phyloP scores from a whole-genome alignment of 2,329 filamentous ascomycete genomes.

The Chaetomium strumarium region DNA sequence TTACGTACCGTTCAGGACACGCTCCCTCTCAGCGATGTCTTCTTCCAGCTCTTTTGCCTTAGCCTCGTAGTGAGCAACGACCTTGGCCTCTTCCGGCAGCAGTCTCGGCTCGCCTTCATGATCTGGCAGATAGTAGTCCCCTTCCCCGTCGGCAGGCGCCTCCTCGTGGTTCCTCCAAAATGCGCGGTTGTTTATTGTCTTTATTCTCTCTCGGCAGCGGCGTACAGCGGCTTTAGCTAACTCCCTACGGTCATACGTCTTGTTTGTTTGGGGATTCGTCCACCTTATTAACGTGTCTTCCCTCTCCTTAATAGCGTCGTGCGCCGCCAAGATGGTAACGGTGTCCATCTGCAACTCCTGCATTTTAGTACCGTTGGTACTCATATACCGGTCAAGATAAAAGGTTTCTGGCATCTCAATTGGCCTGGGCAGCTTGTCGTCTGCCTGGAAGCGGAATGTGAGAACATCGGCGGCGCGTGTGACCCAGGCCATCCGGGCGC shows the following conservation, averaged over 20 bases:
- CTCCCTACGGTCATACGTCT: constrained; percentile 12
- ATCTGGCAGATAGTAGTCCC: constrained; percentile 19
- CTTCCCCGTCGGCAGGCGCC: neutral
- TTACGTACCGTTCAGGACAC: constrained; percentile 17
- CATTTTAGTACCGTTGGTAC: constrained; percentile 8
- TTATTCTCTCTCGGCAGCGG: constrained; percentile 13
- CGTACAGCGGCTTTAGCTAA: constrained; percentile 13
- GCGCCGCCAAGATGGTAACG: neutral
- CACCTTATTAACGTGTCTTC: constrained; percentile 13
- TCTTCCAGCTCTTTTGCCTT: constrained; percentile 14
- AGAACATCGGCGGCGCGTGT: constrained; percentile 18
- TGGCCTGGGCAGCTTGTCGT: constrained; percentile 10
- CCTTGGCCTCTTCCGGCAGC: constrained; percentile 14
- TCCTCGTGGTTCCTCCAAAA: constrained; percentile 20
- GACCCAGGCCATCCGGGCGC: constrained; percentile 18
- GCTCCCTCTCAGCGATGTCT: constrained; percentile 13
- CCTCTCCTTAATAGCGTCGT: constrained; percentile 8
- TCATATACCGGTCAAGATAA: constrained; percentile 24
- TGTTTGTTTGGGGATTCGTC: constrained; percentile 14
- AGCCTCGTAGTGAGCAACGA: constrained; percentile 16
- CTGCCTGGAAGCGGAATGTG: constrained; percentile 17
- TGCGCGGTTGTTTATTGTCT: constrained; percentile 14
- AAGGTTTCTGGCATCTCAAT: constrained; percentile 25
- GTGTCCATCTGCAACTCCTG: constrained; percentile 16
- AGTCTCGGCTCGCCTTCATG: constrained; percentile 12